Percentiles rank a stretch among this genome's conserved stretches.
These are phyloP conservation scores for Trichoderma oligosporum DNA, from an alignment of 2,329 filamentous ascomycete genomes.

Conservation along the genomic window DNA sequence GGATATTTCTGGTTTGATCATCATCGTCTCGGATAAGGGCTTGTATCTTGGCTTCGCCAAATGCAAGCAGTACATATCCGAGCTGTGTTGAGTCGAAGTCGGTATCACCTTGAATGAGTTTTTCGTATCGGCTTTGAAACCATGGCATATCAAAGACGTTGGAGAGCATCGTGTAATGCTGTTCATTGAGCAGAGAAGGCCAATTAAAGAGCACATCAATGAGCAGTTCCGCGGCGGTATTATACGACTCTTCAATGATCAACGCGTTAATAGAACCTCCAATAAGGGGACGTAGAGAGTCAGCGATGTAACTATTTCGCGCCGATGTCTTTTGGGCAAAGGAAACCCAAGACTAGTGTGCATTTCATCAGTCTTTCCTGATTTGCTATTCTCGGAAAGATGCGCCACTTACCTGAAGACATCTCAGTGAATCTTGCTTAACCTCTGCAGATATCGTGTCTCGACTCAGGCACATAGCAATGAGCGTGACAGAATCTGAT, in stretches of 20 bases:
- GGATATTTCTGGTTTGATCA: slow-evolving; percentile 48
- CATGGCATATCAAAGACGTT: slow-evolving; percentile 58
- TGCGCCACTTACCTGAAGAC: slow-evolving; percentile 52
- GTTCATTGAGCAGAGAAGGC: slow-evolving; percentile 56
- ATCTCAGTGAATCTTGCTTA: slow-evolving; percentile 55
- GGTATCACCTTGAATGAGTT: slow-evolving; percentile 56
- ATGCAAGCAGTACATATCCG: slow-evolving; percentile 63
- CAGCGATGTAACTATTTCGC: slow-evolving; percentile 53
- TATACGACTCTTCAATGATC: slow-evolving; percentile 54
- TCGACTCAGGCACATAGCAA: slow-evolving; percentile 37
- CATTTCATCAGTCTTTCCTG: slow-evolving; percentile 16
- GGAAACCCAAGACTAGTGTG: slow-evolving; percentile 62
- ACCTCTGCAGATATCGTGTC: slow-evolving; percentile 32
- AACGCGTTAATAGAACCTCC: slow-evolving; percentile 59
- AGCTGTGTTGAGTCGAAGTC: slow-evolving; percentile 64
- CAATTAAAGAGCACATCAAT: slow-evolving; percentile 63
- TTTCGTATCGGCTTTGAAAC: slow-evolving; percentile 53
- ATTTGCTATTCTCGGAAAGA: slow-evolving; percentile 24
- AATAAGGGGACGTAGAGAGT: slow-evolving; percentile 57
- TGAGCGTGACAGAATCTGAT: slow-evolving; percentile 39
- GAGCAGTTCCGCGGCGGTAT: slow-evolving; percentile 59
- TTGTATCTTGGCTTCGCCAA: slow-evolving; percentile 62
- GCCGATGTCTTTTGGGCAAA: slow-evolving; percentile 65
- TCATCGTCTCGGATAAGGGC: slow-evolving; percentile 53
- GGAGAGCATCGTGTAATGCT: slow-evolving; percentile 56